Evolutionary conservation across 2,329 filamentous ascomycete genomes (phyloP), one percentile per base, ranked within the genome.

Genomic region (Pseudonectria foliicola): DNA sequence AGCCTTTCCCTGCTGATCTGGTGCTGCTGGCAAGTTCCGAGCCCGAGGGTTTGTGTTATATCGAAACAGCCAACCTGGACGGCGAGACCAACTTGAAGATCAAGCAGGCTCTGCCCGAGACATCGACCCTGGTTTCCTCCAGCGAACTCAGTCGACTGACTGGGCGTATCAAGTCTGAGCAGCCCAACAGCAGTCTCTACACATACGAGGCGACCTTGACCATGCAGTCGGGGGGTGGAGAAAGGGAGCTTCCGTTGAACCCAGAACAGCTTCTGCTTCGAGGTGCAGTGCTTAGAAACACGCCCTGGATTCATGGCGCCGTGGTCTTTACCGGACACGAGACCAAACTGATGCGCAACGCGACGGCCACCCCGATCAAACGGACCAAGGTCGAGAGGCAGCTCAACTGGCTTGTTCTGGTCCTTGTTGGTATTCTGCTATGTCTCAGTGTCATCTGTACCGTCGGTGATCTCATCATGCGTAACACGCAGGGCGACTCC

Each of bases 61-160:
- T 98, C 55, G 92, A 98, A 65, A 98, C 92, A 2, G 90, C 92
- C 15, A 98, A 98, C 57, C 70, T 98, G 39, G 92, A 98, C 53
- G 92, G 92, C 49, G 92, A 98, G 64, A 98, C 92, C 13, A 98
- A 98, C 57, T 67, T 98, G 49, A 98, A 98, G 66, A 95, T 98
- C 66, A 98, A 98, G 66, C 92, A 98, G 66, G 90, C 81, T 2
- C 80, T 95, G 35, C 90, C 92, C 1, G 92, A 98, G 66, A 98
- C 92, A 0, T 80, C 84, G 11, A 73, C 83, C 41, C 71, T 95
- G 56, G 88, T 98, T 39, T 95, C 86, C 55, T 78, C 88, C 13
- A 80, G 75, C 44, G 90, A 96, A 52, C 68, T 98, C 43, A 86
- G 87, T 55, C 75, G 90, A 42, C 66, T 98, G 4, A 85, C 85